Evolutionary conservation across 805 yeast genomes (phyloP).

Genomic region (Nakazawaea molendinolei): DNA sequence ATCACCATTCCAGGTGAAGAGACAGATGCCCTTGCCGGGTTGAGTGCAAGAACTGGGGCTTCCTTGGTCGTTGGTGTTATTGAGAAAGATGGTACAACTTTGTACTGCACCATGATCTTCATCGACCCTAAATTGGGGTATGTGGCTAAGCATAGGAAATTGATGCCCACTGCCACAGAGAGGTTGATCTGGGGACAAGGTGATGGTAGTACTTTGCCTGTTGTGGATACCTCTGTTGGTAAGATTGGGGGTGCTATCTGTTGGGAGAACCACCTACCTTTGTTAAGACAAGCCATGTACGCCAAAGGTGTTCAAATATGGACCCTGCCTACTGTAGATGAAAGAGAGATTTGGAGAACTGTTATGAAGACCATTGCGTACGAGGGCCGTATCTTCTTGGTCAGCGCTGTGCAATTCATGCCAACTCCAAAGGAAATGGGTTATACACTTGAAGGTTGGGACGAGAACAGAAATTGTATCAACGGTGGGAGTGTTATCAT

Average conservation of each 20-base stretch:
- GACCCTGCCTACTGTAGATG: conserved; percentile 40
- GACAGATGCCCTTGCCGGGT: conserved; percentile 24
- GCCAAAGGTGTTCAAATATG: conserved; percentile 35
- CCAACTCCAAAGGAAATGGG: conserved; percentile 21
- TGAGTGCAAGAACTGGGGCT: conserved; percentile 28
- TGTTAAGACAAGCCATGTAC: conserved; percentile 33
- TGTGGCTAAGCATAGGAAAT: conserved; percentile 36
- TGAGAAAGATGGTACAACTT: conserved; percentile 30
- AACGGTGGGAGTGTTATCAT: conserved; percentile 35
- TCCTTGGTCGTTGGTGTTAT: conserved; percentile 33
- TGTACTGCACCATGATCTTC: conserved; percentile 35
- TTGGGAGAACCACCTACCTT: conserved; percentile 40
- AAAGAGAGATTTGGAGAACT: conserved; percentile 36
- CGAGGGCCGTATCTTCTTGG: conserved; percentile 34
- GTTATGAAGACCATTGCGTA: conserved; percentile 34
- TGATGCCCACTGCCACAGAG: conserved; percentile 39
- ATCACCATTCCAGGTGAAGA: conserved; percentile 31
- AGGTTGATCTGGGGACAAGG: conserved; percentile 40
- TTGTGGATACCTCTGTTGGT: conserved; percentile 28
- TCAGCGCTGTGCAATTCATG: conserved; percentile 34
- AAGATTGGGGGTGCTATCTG: conserved; percentile 40
- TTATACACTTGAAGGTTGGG: conserved; percentile 23
- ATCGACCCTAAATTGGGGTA: conserved; percentile 32
- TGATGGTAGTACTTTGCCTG: conserved; percentile 37
- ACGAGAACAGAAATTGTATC: conserved; percentile 25